Evolutionary conservation across 1,139 yeast species (phyloP).

Genomic region (Scheffersomyces illinoinensis): DNA sequence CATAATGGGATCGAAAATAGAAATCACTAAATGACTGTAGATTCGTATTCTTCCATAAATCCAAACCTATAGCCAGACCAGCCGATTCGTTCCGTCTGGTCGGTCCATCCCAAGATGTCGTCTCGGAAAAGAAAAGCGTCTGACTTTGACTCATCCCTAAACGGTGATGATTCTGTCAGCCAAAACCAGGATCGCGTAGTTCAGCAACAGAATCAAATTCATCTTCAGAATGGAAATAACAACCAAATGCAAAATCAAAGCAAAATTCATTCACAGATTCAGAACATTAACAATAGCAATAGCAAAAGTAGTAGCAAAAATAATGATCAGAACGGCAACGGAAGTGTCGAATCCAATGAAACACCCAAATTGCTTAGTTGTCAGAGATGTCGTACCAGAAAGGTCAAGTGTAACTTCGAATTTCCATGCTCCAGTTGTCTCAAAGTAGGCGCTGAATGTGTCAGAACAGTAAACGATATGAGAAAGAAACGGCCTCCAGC

Average conservation of each 20-base stretch:
- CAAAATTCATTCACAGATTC: neutral
- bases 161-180: neutral
- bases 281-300: neutral
- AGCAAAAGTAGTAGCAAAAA: neutral
- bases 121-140: neutral
- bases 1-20: neutral
- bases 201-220: neutral
- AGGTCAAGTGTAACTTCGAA: conserved; percentile 54
- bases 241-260: too few species aligned
- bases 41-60: neutral
- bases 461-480: conserved; percentile 51
- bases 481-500: conserved; percentile 55
- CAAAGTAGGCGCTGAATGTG: conserved; percentile 47
- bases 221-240: too few species aligned
- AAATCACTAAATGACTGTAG: neutral
- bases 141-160: neutral
- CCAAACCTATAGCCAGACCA: neutral
- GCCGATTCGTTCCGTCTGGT: neutral
- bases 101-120: neutral
- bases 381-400: conserved; percentile 51
- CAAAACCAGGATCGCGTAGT: neutral
- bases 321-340: neutral
- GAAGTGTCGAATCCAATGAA: neutral
- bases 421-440: conserved; percentile 54
- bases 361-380: conserved; percentile 30